Evolutionary conservation across 306 rosid species (phyloP), one percentile per base, ranked within the genome.

Genomic region (Gastrolobium villosum): DNA sequence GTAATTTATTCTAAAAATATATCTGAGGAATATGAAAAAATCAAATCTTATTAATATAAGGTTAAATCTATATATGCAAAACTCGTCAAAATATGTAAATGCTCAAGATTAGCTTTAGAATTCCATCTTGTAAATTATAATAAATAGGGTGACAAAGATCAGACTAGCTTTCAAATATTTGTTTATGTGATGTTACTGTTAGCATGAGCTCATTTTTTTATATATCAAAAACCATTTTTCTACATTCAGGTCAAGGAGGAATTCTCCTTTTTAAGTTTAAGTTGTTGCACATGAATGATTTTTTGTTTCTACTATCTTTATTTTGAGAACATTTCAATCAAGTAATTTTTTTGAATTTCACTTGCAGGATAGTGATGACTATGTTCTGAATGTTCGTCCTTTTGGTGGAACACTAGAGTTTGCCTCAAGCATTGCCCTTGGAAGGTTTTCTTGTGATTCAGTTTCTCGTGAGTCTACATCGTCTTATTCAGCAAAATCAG

Each of bases 361-460:
- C 86, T 39, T 83, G 49, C 92, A 83, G 43, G 95, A 90, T 65
- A 75, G 81, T 44, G 11, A 30, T 76, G 89, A 91, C 26, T 57
- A 41, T 41, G 8, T 66, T 82, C 83, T 65, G 6, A 80, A 41
- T 49, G 86, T 82, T 45, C 88, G 85, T 76, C 81, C 87, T 74
- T 84, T 64, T 65, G 86, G 88, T 76, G 82, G 83, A 77, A 76
- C 92, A 65, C 59, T 91, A 87, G 94, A 92, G 8, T 83, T 73
- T 61, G 53, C 86, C 70, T 79, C 93, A 61, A 83, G 80, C 76
- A 50, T 70, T 81, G 64, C 75, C 81, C 84, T 53, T 65, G 70
- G 90, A 72, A 89, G 90, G 80, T 55, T 60, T 43, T 91, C 94
- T 53, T 44, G 81, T 70, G 99, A 89, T 70, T 84, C 82, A 6